phyloP scores from a whole-genome alignment of 805 yeast genomes.

The Yamadazyma ubonensis region DNA sequence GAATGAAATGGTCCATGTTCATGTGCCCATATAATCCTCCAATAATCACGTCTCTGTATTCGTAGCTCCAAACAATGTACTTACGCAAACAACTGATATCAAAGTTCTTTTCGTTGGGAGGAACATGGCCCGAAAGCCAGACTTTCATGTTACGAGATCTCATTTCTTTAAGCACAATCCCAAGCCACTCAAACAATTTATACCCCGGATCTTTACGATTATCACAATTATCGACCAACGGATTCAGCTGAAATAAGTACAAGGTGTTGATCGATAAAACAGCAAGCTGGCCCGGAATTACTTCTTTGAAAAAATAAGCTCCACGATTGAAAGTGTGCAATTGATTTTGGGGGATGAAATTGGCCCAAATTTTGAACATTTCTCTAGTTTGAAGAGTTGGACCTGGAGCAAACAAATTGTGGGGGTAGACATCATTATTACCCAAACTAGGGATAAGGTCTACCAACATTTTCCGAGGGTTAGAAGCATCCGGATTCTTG shows the following conservation, averaged over 20 bases:
- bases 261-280: constrained; percentile 76
- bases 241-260: constrained; percentile 72
- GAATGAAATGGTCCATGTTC: constrained; percentile 85
- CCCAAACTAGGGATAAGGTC: constrained; percentile 72
- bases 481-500: constrained; percentile 43
- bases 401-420: constrained; percentile 79
- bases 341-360: constrained; percentile 74
- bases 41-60: constrained; percentile 76
- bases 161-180: constrained; percentile 68
- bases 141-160: constrained; percentile 75
- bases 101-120: constrained; percentile 76
- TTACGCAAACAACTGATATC: constrained; percentile 73
- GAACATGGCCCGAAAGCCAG: constrained; percentile 88
- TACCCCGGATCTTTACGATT: constrained; percentile 75
- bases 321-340: constrained; percentile 72
- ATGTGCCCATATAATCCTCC: constrained; percentile 88
- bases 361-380: constrained; percentile 68
- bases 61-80: constrained; percentile 77
- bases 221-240: constrained; percentile 80
- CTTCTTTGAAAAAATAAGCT: constrained; percentile 71
- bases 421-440: constrained; percentile 88
- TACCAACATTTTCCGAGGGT: constrained; percentile 46
- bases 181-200: constrained; percentile 73
- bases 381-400: constrained; percentile 88
- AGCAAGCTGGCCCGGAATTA: constrained; percentile 77